Conservation (phyloP, 331 rosid species). For the Prunus yedoensis region DNA sequence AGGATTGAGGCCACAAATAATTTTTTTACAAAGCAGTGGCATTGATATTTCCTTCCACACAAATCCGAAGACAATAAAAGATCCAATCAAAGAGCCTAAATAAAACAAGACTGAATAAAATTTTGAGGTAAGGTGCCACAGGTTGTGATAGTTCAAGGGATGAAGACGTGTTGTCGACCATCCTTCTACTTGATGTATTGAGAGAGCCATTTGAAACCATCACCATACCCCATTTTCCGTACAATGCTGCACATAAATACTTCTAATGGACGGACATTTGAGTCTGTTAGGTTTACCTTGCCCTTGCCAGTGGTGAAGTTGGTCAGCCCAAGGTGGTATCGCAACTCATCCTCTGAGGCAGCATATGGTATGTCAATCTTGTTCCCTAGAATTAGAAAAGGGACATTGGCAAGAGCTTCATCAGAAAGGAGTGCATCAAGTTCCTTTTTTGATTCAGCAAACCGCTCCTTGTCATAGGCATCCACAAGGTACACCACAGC, state of each 20-base stretch:
- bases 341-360: constrained; percentile 46
- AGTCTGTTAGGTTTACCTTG: constrained; percentile 39
- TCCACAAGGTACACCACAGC: constrained; percentile 52
- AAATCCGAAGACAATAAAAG: constrained; percentile 18
- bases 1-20: constrained; percentile 17
- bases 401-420: constrained; percentile 42
- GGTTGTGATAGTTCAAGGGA: neutral
- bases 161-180: neutral
- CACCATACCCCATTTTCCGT: constrained; percentile 52
- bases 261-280: constrained; percentile 47
- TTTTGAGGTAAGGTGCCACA: neutral
- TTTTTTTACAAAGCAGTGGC: constrained; percentile 24
- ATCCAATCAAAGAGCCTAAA: constrained; percentile 26
- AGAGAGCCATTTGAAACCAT: constrained; percentile 51
- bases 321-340: constrained; percentile 43
- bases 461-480: constrained; percentile 44
- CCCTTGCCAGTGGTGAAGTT: constrained; percentile 52
- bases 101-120: constrained; percentile 13
- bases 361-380: constrained; percentile 48
- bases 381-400: constrained; percentile 46
- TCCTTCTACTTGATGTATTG: constrained; percentile 38
- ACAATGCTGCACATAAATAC: constrained; percentile 55
- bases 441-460: constrained; percentile 50
- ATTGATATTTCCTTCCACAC: constrained; percentile 22
- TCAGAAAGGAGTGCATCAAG: constrained; percentile 46